Percentiles rank a stretch among this genome's conserved stretches.
Evolutionary conservation across 2,329 filamentous ascomycete genomes (phyloP).

Genomic region (Dryadomyces quercus-mongolicae): DNA sequence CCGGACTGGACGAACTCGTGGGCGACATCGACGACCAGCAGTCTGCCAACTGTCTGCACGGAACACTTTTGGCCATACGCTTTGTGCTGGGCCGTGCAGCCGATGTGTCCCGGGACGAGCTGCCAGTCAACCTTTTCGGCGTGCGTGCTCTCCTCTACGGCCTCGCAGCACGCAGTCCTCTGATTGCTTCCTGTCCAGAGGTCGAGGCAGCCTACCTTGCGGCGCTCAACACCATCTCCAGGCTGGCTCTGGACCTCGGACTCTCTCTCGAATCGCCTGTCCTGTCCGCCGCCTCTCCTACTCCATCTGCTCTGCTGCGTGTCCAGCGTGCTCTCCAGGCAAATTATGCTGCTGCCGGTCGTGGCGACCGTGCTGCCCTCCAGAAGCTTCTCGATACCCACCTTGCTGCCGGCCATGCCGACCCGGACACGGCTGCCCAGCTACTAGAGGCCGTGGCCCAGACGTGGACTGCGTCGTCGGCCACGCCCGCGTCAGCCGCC

Average conservation of each 20-base stretch:
- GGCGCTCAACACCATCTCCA: constrained; percentile 28
- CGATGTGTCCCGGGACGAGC: constrained; percentile 30
- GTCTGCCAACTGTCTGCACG: constrained; percentile 43
- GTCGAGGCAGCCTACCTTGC: constrained; percentile 33
- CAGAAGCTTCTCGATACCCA: constrained; percentile 17
- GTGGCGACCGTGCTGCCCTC: constrained; percentile 12
- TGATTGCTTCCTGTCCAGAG: constrained; percentile 22
- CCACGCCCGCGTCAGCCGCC: constrained; percentile 14
- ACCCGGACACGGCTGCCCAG: constrained; percentile 28
- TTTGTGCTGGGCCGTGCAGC: constrained; percentile 36
- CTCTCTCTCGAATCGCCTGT: not conserved
- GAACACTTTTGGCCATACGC: constrained; percentile 41
- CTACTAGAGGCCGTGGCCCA: constrained; percentile 26
- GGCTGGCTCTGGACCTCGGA: constrained; percentile 1
- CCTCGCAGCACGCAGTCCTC: constrained; percentile 1
- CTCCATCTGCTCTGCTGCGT: constrained; percentile 25
- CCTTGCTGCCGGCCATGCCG: constrained; percentile 22
- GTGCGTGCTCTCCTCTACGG: constrained; percentile 5
- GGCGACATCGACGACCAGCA: constrained; percentile 14
- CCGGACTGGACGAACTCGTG: constrained; percentile 25
- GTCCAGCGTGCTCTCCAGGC: constrained; percentile 24
- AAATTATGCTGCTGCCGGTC: constrained; percentile 20
- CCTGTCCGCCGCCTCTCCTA: too few relatives aligned
- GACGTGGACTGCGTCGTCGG: constrained; percentile 13
- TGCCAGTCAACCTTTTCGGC: constrained; percentile 14